phyloP scores from a whole-genome alignment of 148 eudicot genomes.

The Spergularia marina region DNA sequence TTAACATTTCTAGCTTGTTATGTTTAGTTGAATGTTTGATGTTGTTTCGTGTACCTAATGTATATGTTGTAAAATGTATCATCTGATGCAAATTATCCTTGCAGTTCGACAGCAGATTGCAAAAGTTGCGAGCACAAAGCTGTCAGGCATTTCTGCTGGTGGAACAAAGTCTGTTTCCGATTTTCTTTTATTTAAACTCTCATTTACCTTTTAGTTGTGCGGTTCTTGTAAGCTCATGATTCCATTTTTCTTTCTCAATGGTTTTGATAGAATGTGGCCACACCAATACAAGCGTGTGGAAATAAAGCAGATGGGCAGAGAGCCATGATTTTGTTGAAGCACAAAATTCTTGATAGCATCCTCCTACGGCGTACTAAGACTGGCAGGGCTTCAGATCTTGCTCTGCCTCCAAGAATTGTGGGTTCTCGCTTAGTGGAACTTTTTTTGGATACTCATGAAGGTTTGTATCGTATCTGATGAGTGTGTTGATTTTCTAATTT shows the following conservation, averaged over 20 bases:
- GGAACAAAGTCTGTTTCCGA: slow-evolving; percentile 62
- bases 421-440: slow-evolving; percentile 24
- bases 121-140: slow-evolving; percentile 65
- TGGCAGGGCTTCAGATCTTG: slow-evolving; percentile 95
- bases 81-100: slow-evolving; percentile 15
- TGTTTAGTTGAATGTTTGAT: neutral
- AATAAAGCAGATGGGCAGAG: slow-evolving; percentile 43
- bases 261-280: slow-evolving; percentile 53
- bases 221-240: slow-evolving; percentile 1
- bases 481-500: slow-evolving; percentile 7
- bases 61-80: neutral
- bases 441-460: neutral
- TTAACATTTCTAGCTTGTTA: neutral
- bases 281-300: slow-evolving; percentile 62
- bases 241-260: slow-evolving; percentile 5
- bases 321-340: slow-evolving; percentile 81
- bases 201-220: slow-evolving; percentile 1
- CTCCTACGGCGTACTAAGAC: slow-evolving; percentile 81
- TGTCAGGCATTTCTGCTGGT: slow-evolving; percentile 93
- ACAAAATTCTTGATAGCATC: slow-evolving; percentile 65
- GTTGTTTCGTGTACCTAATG: neutral
- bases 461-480: neutral
- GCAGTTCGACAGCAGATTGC: slow-evolving; percentile 55
- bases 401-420: slow-evolving; percentile 91
- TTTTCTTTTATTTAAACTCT: neutral